phyloP scores from a whole-genome alignment of 306 rosid species.

The Dicorynia guianensis region DNA sequence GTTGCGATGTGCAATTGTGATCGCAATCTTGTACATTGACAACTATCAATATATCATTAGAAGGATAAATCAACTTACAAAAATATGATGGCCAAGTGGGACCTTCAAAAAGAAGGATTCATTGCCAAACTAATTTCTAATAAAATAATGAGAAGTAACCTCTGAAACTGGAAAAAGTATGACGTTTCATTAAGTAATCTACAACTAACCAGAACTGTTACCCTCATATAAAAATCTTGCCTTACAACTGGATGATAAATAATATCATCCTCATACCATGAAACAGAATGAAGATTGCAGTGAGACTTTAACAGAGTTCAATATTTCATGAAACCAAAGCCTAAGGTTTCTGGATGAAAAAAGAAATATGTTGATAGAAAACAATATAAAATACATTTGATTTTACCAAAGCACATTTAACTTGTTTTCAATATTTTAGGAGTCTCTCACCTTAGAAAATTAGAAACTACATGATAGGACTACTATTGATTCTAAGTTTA shows the following conservation, averaged over 20 bases:
- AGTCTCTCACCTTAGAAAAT: conserved; percentile 3
- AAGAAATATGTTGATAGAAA: too few relatives aligned
- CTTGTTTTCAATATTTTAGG: neutral
- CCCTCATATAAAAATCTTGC: neutral
- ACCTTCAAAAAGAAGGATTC: neutral
- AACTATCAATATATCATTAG: neutral
- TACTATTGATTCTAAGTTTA: neutral
- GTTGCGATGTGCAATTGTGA: too few relatives aligned
- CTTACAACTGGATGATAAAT: neutral
- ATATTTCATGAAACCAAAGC: neutral
- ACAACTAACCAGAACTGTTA: neutral
- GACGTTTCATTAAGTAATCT: neutral
- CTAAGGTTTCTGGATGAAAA: neutral
- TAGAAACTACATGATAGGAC: neutral
- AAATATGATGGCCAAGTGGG: neutral
- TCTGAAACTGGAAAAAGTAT: neutral
- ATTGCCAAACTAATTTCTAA: neutral
- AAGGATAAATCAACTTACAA: neutral
- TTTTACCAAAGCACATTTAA: neutral
- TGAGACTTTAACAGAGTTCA: neutral
- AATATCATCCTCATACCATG: neutral
- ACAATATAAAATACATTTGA: too few relatives aligned
- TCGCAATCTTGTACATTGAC: too few relatives aligned
- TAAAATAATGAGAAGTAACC: neutral
- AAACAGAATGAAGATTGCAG: neutral